Evolutionary conservation across 495 filamentous ascomycete genomes (phyloP), one percentile per base, ranked within the genome.

Genomic region (Gamarada debralockiae): DNA sequence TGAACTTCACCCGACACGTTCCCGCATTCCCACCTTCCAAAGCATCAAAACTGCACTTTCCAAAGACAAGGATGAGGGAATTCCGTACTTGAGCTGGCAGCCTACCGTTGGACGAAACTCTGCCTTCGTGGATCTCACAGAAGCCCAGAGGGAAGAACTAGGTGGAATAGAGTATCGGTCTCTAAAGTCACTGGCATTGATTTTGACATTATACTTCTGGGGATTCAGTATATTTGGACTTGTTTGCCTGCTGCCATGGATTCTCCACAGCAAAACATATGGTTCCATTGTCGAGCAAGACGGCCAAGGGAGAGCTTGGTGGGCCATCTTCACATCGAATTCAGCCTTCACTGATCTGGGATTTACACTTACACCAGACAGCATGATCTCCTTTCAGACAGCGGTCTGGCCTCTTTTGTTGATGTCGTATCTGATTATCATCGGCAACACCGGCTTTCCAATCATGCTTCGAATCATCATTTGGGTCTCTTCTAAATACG

Each of bases 91-190:
- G 20, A 96, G 89, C 65, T 97, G 89, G 83, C 82, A 91, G 65
- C 89, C 93, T 4, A 98, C 93, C 0, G 73, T 96, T 33, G 93
- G 88, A 15, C 79, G 93, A 36, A 97, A 97, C 64, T 96, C 92
- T 23, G 83, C 85, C 15, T 98, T 98, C 57, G 75, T 93, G 6
- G 88, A 91, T 65, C 69, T 97, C 45, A 89, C 84, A 0, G 87
- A 95, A 65, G 89, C 89, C 52, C 92, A 97, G 67, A 78, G 91
- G 43, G 89, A 97, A 58, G 92, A 97, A 63, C 73, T 97, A 12
- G 92, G 92, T 3, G 92, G 92, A 12, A 96, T 97, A 40, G 92
- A 97, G 69, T 97, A 97, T 62, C 81, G 92, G 7, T 85, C 91
- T 0, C 69, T 97, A 38, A 96, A 96, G 66, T 89, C 89, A 5